Evolutionary conservation across 441 rosid genomes (phyloP).

Genomic region (Dalechampia spathulata): DNA sequence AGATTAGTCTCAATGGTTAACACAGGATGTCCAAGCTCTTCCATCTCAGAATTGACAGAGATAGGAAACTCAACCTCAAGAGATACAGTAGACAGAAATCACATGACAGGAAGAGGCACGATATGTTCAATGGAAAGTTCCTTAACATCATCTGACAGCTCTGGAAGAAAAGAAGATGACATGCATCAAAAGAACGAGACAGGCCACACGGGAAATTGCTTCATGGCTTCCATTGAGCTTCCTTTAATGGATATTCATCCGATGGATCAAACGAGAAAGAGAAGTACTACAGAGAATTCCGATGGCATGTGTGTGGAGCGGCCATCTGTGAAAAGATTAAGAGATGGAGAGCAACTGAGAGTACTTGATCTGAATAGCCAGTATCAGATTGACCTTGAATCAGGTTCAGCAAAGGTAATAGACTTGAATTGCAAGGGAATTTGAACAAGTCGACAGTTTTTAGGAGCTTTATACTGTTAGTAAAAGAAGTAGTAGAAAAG

Average conservation of each 20-base stretch:
- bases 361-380: constrained; percentile 50
- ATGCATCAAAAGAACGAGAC: constrained; percentile 19
- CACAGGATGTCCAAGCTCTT: constrained; percentile 44
- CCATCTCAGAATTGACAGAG: constrained; percentile 74
- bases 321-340: constrained; percentile 34
- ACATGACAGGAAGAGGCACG: constrained; percentile 24
- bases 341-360: constrained; percentile 21
- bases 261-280: constrained; percentile 42
- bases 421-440: constrained; percentile 44
- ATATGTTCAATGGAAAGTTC: constrained; percentile 79
- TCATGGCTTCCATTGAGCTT: constrained; percentile 36
- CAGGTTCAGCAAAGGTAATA: constrained; percentile 28
- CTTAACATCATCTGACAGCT: constrained; percentile 78
- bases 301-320: constrained; percentile 35
- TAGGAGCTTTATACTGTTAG: constrained; percentile 16
- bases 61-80: constrained; percentile 30
- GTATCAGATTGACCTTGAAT: constrained; percentile 36
- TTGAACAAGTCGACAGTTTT: constrained; percentile 20
- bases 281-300: constrained; percentile 27
- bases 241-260: constrained; percentile 51
- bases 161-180: constrained; percentile 43
- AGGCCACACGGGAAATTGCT: constrained; percentile 16
- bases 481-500: constrained; percentile 19
- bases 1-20: constrained; percentile 64
- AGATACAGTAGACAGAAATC: constrained; percentile 29